These are phyloP conservation scores for Spongispora temasekensis DNA, from an alignment of 1,284 basidiomycete species.

Conservation along the genomic window DNA sequence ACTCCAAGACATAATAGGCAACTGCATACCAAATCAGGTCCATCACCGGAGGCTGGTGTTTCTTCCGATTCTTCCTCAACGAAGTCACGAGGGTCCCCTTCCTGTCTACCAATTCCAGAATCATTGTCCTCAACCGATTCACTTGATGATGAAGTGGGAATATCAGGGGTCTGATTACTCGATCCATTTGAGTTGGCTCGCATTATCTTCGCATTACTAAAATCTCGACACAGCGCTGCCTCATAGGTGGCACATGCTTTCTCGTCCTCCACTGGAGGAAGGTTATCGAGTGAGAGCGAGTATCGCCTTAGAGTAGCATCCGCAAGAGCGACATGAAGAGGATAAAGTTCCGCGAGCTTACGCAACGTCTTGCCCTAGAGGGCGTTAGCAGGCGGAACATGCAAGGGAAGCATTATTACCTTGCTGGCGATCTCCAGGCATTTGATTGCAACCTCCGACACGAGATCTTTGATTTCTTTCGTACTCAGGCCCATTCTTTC, in stretches of 20 bases:
- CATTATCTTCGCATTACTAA: slow-evolving; percentile 32
- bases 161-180: slow-evolving; percentile 12
- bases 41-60: slow-evolving; percentile 11
- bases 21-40: slow-evolving; percentile 36
- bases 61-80: slow-evolving; percentile 29
- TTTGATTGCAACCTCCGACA: slow-evolving; percentile 53
- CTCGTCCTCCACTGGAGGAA: slow-evolving; percentile 53
- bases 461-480: slow-evolving; percentile 45
- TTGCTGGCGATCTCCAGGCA: slow-evolving; percentile 68
- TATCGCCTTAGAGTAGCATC: slow-evolving; percentile 49
- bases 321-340: slow-evolving; percentile 44
- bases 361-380: slow-evolving; percentile 63
- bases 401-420: slow-evolving; percentile 37
- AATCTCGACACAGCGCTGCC: slow-evolving; percentile 54
- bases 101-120: slow-evolving; percentile 20
- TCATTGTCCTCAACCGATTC: slow-evolving; percentile 13
- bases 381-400: slow-evolving; percentile 12
- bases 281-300: slow-evolving; percentile 50
- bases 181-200: slow-evolving; percentile 23
- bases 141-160: slow-evolving; percentile 3
- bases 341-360: slow-evolving; percentile 46
- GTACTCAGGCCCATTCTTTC: slow-evolving; percentile 44
- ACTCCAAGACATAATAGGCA: slow-evolving; percentile 1
- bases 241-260: slow-evolving; percentile 44
- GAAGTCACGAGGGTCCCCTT: slow-evolving; percentile 22